Conservation (phyloP, 1,284 basidiomycete genomes). For the Microbotryum saponariae region DNA sequence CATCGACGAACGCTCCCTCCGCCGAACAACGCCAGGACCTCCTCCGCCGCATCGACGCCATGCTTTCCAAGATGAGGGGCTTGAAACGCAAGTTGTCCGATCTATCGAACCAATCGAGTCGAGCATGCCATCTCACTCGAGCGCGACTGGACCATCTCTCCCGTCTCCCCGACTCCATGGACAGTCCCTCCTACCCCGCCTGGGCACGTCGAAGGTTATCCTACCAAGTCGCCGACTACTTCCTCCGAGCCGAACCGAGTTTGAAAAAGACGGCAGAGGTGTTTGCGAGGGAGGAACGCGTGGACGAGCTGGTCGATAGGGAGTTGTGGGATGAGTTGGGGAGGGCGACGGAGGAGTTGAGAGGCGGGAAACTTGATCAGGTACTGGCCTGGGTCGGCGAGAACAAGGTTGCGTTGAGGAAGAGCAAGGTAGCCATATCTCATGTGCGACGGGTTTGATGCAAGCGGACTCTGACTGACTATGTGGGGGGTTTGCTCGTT, state of each 20-base stretch:
- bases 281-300: constrained; percentile 60
- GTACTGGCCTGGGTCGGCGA: constrained; percentile 94
- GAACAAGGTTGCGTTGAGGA: constrained; percentile 83
- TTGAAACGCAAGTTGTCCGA: constrained; percentile 67
- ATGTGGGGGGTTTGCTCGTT: no score
- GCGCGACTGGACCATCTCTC: constrained; percentile 58
- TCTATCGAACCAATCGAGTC: constrained; percentile 12
- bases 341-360: constrained; percentile 72
- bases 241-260: constrained; percentile 62
- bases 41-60: constrained; percentile 57
- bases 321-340: constrained; percentile 59
- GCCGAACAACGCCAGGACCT: constrained; percentile 48
- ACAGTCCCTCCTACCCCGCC: constrained; percentile 54
- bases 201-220: constrained; percentile 77
- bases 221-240: constrained; percentile 88
- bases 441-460: background rate
- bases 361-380: constrained; percentile 66
- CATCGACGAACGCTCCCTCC: constrained; percentile 44
- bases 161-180: constrained; percentile 53
- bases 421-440: constrained; percentile 61
- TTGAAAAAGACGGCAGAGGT: constrained; percentile 52
- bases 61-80: constrained; percentile 64
- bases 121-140: constrained; percentile 5
- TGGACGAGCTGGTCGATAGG: constrained; percentile 76
- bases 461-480: no score